A percentile compares a stretch with the other conserved stretches of the same genome.
Evolutionary conservation across 2,329 filamentous ascomycete genomes (phyloP).

Genomic region (Furcasterigmium sp.): DNA sequence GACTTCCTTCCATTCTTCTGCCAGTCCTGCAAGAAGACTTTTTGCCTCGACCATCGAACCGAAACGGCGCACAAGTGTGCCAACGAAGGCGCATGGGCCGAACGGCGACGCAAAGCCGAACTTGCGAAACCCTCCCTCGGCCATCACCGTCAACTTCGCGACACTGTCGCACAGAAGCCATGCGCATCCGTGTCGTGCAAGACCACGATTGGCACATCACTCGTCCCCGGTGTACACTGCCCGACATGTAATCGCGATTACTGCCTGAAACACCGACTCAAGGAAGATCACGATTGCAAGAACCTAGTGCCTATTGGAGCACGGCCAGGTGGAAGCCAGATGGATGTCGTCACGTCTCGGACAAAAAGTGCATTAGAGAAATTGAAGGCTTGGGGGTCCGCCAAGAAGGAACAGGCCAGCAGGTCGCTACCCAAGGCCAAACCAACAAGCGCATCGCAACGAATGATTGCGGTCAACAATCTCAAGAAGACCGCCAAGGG

Average conservation of each 20-base stretch:
- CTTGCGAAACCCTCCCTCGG: slow-evolving; percentile 49
- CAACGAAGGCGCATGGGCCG: slow-evolving; percentile 57
- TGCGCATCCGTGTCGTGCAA: slow-evolving; percentile 65
- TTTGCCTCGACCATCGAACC: slow-evolving; percentile 88
- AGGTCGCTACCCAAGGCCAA: slow-evolving; percentile 57
- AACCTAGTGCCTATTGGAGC: slow-evolving; percentile 61
- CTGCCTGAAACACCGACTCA: slow-evolving; percentile 71
- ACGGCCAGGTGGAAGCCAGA: slow-evolving; percentile 31
- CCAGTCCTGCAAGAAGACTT: slow-evolving; percentile 79
- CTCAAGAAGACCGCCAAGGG: slow-evolving; percentile 89
- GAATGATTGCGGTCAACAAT: slow-evolving; percentile 64
- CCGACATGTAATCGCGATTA: slow-evolving; percentile 66
- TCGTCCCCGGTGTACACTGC: slow-evolving; percentile 67
- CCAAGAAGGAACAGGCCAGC: slow-evolving; percentile 62
- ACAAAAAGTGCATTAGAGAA: slow-evolving; percentile 70
- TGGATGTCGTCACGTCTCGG: slow-evolving; percentile 53
- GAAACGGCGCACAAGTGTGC: slow-evolving; percentile 73
- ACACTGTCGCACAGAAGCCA: slow-evolving; percentile 56
- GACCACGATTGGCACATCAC: slow-evolving; percentile 63
- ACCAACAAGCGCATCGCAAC: slow-evolving; percentile 56
- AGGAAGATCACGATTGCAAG: slow-evolving; percentile 79
- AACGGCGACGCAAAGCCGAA: slow-evolving; percentile 48
- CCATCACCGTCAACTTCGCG: slow-evolving; percentile 47
- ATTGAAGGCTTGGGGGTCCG: slow-evolving; percentile 73
- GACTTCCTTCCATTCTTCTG: slow-evolving; percentile 96